Evolutionary conservation across 352 stramenopile species (phyloP).

Genomic region (Pythium insidiosum): DNA sequence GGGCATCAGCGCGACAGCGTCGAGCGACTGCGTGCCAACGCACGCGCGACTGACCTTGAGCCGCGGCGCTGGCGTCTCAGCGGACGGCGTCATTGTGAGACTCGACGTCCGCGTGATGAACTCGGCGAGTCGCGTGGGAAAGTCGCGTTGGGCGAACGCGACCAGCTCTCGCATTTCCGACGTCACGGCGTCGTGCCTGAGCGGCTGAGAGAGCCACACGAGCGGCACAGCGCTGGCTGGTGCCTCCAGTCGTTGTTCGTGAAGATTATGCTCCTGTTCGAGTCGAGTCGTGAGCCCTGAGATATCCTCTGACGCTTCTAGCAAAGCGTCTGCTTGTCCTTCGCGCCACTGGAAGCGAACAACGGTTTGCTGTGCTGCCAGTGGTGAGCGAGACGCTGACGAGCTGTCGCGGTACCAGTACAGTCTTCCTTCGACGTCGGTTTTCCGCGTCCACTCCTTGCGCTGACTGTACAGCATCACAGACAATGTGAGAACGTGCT

Average conservation of each 20-base stretch:
- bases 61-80: not conserved
- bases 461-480: not conserved
- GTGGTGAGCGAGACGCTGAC: not conserved
- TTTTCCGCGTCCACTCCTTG: conserved; percentile 10
- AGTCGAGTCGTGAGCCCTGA: not conserved
- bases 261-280: not conserved
- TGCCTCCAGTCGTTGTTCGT: not conserved
- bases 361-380: not conserved
- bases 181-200: not conserved
- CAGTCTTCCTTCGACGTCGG: conserved; percentile 6
- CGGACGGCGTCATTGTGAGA: conserved; percentile 3
- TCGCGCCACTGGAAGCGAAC: not conserved
- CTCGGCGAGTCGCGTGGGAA: not conserved
- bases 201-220: not conserved
- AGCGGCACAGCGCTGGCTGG: not conserved
- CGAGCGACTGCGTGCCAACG: conserved; percentile 58
- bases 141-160: not conserved
- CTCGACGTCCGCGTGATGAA: conserved; percentile 1
- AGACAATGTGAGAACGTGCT: too few species aligned
- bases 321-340: not conserved
- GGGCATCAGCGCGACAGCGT: conserved; percentile 45
- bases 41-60: conserved; percentile 18
- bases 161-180: not conserved
- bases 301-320: not conserved
- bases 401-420: conserved; percentile 5